Base-by-base conservation (phyloP, 2,329 filamentous ascomycete genomes). In the Emydomyces testavorans region DNA sequence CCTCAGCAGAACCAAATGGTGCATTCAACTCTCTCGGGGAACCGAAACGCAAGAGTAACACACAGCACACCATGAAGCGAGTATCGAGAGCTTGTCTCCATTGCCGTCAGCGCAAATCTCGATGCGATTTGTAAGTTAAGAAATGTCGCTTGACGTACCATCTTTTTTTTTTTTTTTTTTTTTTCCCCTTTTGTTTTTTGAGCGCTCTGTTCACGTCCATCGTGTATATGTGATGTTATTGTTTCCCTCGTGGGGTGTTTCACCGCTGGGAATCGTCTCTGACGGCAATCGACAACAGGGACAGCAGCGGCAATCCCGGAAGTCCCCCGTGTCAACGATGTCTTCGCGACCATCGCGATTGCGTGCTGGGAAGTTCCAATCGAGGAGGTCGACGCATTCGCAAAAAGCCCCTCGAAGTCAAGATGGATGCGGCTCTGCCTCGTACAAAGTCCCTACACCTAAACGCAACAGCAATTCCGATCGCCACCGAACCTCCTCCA, bases 291-390 rank as follows among this genome's bases (percentile, higher is more conserved):
- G 16, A 49, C 31, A 31, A 41, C 36, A 65, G 69, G 58, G 59
- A 70, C 57, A 58, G 62, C 58, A 65, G 73, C 68, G 63, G 74
- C 61, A 61, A 66, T 64, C 61, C 72, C 58, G 61, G 71, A 59
- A 58, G 71, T 66, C 69, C 69, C 23, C 77, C 77, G 21, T 80
- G 77, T 54, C 70, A 75, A 44, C 66, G 77, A 47, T 80, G 77
- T 61, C 71, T 74, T 52, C 71, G 72, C 54, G 75, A 78, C 53
- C 67, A 70, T 49, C 73, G 75, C 45, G 75, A 79, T 51, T 80
- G 77, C 58, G 69, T 79, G 8, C 68, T 79, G 16, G 76, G 75
- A 6, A 72, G 73, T 37, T 77, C 74, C 40, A 79, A 79, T 57
- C 72, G 76, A 47, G 77, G 77, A 38, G 77, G 77, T 11, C 69